phyloP scores from a whole-genome alignment of 2,329 filamentous ascomycete species.

The Aspergillus tubingensis region DNA sequence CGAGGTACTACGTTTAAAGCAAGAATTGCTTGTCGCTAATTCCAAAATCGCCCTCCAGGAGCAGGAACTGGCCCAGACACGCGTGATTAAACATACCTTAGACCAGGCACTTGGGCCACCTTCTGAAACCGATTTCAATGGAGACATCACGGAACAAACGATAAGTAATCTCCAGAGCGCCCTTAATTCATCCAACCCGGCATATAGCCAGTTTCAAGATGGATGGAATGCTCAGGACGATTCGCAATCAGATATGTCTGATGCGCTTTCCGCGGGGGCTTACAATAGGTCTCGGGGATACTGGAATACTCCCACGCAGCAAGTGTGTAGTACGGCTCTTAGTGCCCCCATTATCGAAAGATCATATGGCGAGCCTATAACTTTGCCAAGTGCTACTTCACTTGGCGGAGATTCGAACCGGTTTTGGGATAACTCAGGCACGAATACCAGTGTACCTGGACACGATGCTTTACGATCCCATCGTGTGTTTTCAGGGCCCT shows the following conservation, averaged over 20 bases:
- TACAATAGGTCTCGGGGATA: constrained; percentile 43
- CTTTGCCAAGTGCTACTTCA: constrained; percentile 23
- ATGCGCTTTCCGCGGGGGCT: constrained; percentile 43
- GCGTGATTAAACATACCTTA: constrained; percentile 62
- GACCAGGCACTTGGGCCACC: constrained; percentile 59
- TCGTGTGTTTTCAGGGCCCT: constrained; percentile 39
- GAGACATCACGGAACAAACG: constrained; percentile 54
- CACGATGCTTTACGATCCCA: constrained; percentile 31
- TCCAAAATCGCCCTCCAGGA: constrained; percentile 62
- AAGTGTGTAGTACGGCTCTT: constrained; percentile 30
- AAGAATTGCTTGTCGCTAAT: constrained; percentile 59
- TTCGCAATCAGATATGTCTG: constrained; percentile 48
- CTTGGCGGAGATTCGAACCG: constrained; percentile 32
- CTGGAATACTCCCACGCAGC: constrained; percentile 32
- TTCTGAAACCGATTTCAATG: constrained; percentile 54
- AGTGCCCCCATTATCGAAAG: constrained; percentile 30
- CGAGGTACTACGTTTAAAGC: constrained; percentile 59
- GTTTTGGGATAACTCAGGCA: constrained; percentile 32
- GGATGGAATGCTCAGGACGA: constrained; percentile 49
- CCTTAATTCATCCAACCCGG: constrained; percentile 54
- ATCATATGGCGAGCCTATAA: constrained; percentile 27
- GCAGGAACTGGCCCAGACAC: constrained; percentile 61
- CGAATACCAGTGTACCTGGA: constrained; percentile 23
- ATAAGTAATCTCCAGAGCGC: constrained; percentile 53
- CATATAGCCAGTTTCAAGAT: constrained; percentile 44